These are phyloP conservation scores for Phytophthora podocarpi DNA, from an alignment of 352 stramenopile species.

Conservation along the genomic window DNA sequence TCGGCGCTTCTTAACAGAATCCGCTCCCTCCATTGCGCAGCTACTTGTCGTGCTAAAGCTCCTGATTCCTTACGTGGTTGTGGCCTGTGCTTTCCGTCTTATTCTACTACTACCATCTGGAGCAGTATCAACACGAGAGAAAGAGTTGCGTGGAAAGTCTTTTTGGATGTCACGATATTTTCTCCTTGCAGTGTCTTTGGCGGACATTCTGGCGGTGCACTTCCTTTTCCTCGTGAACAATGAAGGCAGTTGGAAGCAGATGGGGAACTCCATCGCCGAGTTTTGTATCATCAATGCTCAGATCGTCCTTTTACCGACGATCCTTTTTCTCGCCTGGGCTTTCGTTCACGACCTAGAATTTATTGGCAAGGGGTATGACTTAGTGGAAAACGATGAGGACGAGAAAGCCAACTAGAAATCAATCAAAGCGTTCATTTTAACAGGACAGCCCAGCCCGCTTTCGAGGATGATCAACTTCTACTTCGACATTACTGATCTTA, in stretches of 20 bases:
- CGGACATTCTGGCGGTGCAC: conserved; percentile 70
- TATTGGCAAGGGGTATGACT: conserved; percentile 12
- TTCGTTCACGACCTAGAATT: conserved; percentile 37
- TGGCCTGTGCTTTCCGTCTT: conserved; percentile 67
- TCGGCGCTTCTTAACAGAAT: conserved; percentile 75
- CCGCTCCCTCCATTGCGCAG: conserved; percentile 63
- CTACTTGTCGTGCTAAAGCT: conserved; percentile 76
- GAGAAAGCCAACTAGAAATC: conserved; percentile 24
- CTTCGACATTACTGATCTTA: not conserved
- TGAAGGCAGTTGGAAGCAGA: conserved; percentile 88
- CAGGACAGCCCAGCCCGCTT: too few species aligned
- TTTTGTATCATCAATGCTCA: conserved; percentile 83
- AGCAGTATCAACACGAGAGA: conserved; percentile 3
- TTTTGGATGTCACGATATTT: conserved; percentile 47
- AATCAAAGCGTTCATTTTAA: too few species aligned
- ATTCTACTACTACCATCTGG: conserved; percentile 40
- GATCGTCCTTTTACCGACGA: conserved; percentile 71
- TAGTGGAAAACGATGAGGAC: conserved; percentile 11
- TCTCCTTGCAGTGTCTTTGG: conserved; percentile 62
- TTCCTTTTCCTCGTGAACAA: conserved; percentile 81
- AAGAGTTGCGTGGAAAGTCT: conserved; percentile 10
- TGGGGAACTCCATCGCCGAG: conserved; percentile 85
- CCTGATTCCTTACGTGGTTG: conserved; percentile 73
- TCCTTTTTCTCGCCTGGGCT: conserved; percentile 45
- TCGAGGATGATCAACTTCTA: not conserved